Conservation (phyloP, 1,284 basidiomycete species). For the Sanguinoderma infundibulare region DNA sequence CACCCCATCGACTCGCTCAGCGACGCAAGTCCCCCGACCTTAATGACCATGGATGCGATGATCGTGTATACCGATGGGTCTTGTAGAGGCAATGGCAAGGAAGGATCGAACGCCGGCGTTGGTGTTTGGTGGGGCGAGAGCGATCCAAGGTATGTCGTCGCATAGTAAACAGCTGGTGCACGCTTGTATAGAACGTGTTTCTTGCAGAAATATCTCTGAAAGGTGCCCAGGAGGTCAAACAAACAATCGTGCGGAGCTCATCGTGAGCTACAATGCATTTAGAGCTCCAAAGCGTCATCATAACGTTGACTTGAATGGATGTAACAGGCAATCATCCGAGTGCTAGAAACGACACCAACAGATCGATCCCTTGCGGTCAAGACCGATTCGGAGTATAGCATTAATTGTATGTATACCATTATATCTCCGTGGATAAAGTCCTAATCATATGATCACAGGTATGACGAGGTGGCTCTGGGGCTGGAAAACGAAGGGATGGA, state of each 20-base stretch:
- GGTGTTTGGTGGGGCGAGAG: constrained; percentile 78
- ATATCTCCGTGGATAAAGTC: background rate
- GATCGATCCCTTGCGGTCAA: constrained; percentile 67
- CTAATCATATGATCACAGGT: constrained; percentile 43
- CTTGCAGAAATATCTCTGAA: constrained; percentile 71
- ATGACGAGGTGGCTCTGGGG: constrained; percentile 61
- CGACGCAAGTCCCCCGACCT: background rate
- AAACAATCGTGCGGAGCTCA: constrained; percentile 88
- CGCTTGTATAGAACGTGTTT: background rate
- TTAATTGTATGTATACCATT: constrained; percentile 53
- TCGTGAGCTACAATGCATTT: constrained; percentile 50
- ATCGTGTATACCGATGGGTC: constrained; percentile 84
- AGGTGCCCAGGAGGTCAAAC: constrained; percentile 85
- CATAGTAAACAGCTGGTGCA: background rate
- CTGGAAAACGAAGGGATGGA: constrained; percentile 64
- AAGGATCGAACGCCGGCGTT: constrained; percentile 64
- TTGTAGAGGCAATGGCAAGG: constrained; percentile 74
- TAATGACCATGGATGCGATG: constrained; percentile 32
- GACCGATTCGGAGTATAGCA: constrained; percentile 81
- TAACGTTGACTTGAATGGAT: background rate
- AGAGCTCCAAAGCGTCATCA: background rate
- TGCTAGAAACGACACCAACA: constrained; percentile 66
- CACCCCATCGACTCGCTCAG: background rate
- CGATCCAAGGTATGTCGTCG: constrained; percentile 59
- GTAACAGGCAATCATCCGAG: constrained; percentile 72